Base-by-base conservation (phyloP, 495 filamentous ascomycete genomes). In the Achaetomiella virescens region DNA sequence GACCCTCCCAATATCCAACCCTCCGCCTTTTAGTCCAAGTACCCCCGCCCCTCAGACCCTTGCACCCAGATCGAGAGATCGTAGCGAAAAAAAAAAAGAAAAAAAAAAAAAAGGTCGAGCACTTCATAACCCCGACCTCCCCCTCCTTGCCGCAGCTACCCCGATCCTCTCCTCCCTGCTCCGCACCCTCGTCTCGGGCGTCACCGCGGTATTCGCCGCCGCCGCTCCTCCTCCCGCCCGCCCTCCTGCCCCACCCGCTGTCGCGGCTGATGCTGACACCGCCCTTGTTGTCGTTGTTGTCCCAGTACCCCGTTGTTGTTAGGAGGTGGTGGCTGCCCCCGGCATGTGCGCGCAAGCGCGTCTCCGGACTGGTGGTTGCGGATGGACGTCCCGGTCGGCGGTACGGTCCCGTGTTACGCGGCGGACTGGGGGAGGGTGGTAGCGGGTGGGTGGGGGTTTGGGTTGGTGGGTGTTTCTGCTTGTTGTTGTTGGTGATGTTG, bases 121-220 rank as follows among this genome's bases (percentile, higher is more conserved):
- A n/a, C n/a, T 8, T 27, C 25, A 45, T 37, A 48, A 25, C 37
- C 29, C 35, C 40, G 22, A 31, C 46, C 58, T 35, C 61, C 61
- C 43, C 55, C 61, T 24, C 52, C 59, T 31, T 54, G 57, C 48
- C 25, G 59, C 69, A 12, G 60, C 59, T 31, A 66, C 27, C 3
- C 68, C 69, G 11, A 73, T 68, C 43, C 71, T 42, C 63, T 73
- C 71, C 5, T 72, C 71, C 36, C 70, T 40, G 10, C 63, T 68
- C 55, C 70, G 65, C 59, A 58, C 60, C 65, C 67, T 60, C 14
- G 59, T 61, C 45, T 64, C 58, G 6, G 64, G 59, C 17, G 64
- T 66, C 1, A 67, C 61, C 18, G 64, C 47, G 6, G 7, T 31
- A 31, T 31, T 31, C 27, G 27, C 27, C 60, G 57, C 15, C 50